These are phyloP conservation scores for Camptophora hylomeconis DNA, from an alignment of 2,329 filamentous ascomycete species.

Conservation along the genomic window DNA sequence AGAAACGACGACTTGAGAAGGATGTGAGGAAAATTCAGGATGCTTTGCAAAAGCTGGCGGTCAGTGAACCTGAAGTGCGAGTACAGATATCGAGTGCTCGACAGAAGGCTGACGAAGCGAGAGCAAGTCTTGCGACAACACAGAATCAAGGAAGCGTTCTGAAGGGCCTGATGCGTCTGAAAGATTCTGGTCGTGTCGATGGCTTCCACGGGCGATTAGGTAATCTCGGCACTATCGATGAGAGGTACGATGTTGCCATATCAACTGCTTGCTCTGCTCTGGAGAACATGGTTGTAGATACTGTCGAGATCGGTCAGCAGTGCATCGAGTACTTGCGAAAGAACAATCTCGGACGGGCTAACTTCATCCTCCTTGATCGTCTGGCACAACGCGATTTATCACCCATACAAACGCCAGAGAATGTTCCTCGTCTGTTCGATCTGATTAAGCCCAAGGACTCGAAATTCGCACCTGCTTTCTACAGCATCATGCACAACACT, in stretches of 20 bases:
- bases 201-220: conserved; percentile 93
- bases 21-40: conserved; percentile 59
- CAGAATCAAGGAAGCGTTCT: conserved; percentile 91
- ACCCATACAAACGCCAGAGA: conserved; percentile 75
- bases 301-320: conserved; percentile 89
- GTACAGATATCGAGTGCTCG: conserved; percentile 76
- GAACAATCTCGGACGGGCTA: conserved; percentile 90
- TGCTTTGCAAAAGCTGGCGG: conserved; percentile 57
- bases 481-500: conserved; percentile 88
- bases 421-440: conserved; percentile 85
- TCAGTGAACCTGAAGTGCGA: conserved; percentile 70
- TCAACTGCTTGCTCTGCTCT: conserved; percentile 86
- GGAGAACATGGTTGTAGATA: conserved; percentile 94
- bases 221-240: conserved; percentile 84
- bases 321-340: conserved; percentile 97
- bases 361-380: conserved; percentile 92
- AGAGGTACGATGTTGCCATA: conserved; percentile 93
- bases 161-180: conserved; percentile 81
- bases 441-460: conserved; percentile 80
- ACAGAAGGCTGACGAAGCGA: conserved; percentile 91
- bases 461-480: conserved; percentile 80
- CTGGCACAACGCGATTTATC: conserved; percentile 66
- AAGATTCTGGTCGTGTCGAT: conserved; percentile 90
- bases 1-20: conserved; percentile 60
- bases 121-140: conserved; percentile 74